These are phyloP conservation scores for Seiridium cupressi DNA, from an alignment of 2,329 filamentous ascomycete genomes.

Conservation along the genomic window DNA sequence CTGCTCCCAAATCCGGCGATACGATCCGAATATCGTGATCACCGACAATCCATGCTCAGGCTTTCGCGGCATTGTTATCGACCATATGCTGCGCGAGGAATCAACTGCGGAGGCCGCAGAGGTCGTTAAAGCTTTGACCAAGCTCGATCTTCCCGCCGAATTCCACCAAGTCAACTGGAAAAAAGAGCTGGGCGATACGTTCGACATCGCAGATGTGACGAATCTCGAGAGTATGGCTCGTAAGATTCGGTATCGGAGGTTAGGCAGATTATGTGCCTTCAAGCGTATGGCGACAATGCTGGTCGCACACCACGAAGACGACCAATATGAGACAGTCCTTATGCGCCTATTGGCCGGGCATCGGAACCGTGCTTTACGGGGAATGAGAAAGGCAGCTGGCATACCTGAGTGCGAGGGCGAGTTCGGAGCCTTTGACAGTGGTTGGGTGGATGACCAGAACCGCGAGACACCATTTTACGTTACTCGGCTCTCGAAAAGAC, in stretches of 20 bases:
- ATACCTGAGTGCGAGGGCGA: constrained; percentile 86
- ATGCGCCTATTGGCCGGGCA: constrained; percentile 73
- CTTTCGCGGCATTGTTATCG: constrained; percentile 50
- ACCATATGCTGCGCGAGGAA: constrained; percentile 55
- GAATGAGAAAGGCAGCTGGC: constrained; percentile 61
- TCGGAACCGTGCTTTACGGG: constrained; percentile 66
- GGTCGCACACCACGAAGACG: constrained; percentile 84
- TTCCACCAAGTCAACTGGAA: constrained; percentile 49
- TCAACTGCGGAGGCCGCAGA: constrained; percentile 50
- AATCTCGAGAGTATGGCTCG: constrained; percentile 80
- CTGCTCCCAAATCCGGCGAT: constrained; percentile 48
- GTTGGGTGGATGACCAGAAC: constrained; percentile 48
- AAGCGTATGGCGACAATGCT: constrained; percentile 60
- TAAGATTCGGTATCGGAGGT: constrained; percentile 65
- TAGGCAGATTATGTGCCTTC: constrained; percentile 61
- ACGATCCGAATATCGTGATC: constrained; percentile 33
- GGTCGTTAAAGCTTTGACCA: constrained; percentile 37
- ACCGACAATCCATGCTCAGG: constrained; percentile 41
- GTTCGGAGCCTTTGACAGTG: constrained; percentile 68
- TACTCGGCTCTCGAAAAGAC: constrained; percentile 22
- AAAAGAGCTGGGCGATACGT: constrained; percentile 23
- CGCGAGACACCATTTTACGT: constrained; percentile 33
- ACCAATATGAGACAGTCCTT: constrained; percentile 86
- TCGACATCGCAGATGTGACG: constrained; percentile 40
- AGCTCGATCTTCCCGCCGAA: constrained; percentile 30